Conservation (phyloP, 345 rosid species). For the Brassica carinata region DNA sequence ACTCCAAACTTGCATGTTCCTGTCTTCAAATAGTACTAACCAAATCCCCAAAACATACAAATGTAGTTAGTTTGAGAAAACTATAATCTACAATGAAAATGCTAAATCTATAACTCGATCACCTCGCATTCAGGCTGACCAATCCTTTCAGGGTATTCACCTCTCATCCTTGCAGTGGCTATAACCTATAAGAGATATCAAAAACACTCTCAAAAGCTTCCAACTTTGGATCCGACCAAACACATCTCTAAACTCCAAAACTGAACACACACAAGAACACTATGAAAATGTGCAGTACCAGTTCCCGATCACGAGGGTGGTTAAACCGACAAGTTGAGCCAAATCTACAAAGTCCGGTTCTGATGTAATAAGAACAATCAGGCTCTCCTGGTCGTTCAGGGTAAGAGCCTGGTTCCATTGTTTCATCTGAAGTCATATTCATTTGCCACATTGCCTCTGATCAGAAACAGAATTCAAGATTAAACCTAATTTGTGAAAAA, state of each 20-base stretch:
- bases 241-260: neutral
- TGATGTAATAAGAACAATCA: constrained; percentile 92
- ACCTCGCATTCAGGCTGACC: neutral
- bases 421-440: constrained; percentile 72
- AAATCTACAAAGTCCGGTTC: constrained; percentile 98
- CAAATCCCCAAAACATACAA: constrained; percentile 28
- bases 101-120: neutral
- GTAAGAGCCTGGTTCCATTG: constrained; percentile 71
- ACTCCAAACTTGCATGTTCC: constrained; percentile 99
- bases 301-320: constrained; percentile 81
- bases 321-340: constrained; percentile 54
- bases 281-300: constrained; percentile 51
- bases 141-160: constrained; percentile 93
- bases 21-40: constrained; percentile 90
- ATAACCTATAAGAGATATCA: constrained; percentile 57
- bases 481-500: neutral
- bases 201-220: constrained; percentile 11
- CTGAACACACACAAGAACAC: neutral
- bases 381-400: constrained; percentile 96
- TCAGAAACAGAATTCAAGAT: neutral
- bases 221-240: constrained; percentile 2
- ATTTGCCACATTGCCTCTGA: constrained; percentile 93
- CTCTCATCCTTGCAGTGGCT: constrained; percentile 89
- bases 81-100: neutral
- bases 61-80: constrained; percentile 9